Evolutionary conservation across 2,329 filamentous ascomycete species (phyloP).

Genomic region (Pseudogymnoascus sp.): DNA sequence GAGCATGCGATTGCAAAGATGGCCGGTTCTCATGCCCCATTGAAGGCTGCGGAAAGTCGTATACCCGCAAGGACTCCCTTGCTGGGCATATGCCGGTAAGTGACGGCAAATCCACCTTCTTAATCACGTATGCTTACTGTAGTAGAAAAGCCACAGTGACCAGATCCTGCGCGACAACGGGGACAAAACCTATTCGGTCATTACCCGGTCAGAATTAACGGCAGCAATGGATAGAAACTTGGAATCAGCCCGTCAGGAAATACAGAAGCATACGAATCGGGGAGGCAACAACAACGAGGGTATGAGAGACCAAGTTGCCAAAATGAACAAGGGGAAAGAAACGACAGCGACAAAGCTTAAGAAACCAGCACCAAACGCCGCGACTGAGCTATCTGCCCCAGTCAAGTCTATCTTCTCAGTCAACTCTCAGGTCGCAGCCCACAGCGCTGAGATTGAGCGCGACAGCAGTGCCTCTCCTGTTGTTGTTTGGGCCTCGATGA

Average conservation of each 20-base stretch:
- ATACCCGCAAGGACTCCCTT: conserved; percentile 4
- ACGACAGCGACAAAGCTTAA: background rate
- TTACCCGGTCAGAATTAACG: background rate
- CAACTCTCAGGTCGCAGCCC: background rate
- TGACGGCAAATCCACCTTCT: background rate
- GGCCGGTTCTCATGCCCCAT: background rate
- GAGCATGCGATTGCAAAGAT: background rate
- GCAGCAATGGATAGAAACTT: background rate
- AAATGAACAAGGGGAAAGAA: background rate
- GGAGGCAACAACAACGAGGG: background rate
- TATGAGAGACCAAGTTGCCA: background rate
- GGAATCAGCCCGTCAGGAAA: background rate
- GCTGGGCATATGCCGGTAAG: background rate
- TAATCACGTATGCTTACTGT: background rate
- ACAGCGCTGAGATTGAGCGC: background rate
- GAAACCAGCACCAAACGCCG: background rate
- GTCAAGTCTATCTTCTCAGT: background rate
- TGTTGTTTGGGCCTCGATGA: background rate
- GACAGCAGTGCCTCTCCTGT: background rate
- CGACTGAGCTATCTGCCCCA: background rate
- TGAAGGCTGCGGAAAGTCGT: background rate
- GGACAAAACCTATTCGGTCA: background rate
- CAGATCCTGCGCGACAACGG: background rate
- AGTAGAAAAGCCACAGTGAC: background rate
- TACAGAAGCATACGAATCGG: background rate